phyloP scores from a whole-genome alignment of 768 basidiomycete genomes.

The Saitozyma sp. region DNA sequence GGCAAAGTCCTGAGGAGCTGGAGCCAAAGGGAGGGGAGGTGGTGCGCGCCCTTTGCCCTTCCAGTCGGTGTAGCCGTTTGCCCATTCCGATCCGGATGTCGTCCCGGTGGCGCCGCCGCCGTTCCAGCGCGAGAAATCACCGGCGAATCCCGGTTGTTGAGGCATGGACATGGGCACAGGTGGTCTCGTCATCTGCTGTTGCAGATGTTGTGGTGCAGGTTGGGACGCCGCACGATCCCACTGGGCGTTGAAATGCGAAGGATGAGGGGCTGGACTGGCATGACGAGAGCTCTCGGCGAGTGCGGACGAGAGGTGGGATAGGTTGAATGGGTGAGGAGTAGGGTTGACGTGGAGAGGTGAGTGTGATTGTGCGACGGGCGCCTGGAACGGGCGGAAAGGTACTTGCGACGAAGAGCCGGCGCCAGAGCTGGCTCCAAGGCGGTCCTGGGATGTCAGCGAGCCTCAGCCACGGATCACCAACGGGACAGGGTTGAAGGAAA shows the following conservation, averaged over 20 bases:
- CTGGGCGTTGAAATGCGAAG: conserved; percentile 28
- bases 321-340: conserved; percentile 42
- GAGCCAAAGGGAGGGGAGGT: conserved; percentile 23
- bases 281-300: conserved; percentile 9
- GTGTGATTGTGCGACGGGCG: neutral
- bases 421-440: conserved; percentile 12
- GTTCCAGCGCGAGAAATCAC: neutral
- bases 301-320: conserved; percentile 31
- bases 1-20: neutral
- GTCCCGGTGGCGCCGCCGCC: neutral
- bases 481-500: neutral
- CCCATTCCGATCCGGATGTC: conserved; percentile 10
- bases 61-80: conserved; percentile 56
- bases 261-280: conserved; percentile 19
- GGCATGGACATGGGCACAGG: neutral
- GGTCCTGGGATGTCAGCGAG: conserved; percentile 12
- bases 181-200: neutral
- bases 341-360: conserved; percentile 20
- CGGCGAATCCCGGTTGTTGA: neutral
- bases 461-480: neutral
- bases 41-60: conserved; percentile 70
- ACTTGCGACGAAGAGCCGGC: conserved; percentile 7
- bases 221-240: conserved; percentile 28
- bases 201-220: conserved; percentile 5
- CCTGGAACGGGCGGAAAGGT: conserved; percentile 1